Conservation (phyloP, 169 alveolate species). For the Fabrea salina region DNA sequence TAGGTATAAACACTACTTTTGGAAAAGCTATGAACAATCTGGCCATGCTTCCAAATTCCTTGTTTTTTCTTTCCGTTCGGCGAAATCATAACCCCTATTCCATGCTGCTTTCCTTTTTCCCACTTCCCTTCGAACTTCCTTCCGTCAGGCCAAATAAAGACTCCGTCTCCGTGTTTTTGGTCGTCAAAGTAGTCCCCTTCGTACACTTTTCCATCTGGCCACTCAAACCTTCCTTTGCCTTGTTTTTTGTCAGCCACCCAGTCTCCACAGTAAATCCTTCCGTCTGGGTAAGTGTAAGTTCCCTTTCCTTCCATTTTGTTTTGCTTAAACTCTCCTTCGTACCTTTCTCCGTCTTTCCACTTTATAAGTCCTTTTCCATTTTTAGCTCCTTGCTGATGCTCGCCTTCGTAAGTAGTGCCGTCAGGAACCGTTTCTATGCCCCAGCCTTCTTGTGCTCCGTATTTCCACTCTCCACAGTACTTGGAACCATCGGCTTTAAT, state of each 20-base stretch:
- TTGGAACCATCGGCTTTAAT: constrained; percentile 52
- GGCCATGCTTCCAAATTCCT: constrained; percentile 11
- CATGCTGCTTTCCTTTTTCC: constrained; percentile 28
- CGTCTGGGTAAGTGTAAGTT: constrained; percentile 5
- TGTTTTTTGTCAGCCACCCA: constrained; percentile 67
- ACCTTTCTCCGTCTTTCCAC: constrained; percentile 33
- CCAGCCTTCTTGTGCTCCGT: constrained; percentile 21
- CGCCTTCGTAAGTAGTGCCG: constrained; percentile 21
- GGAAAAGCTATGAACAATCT: too few relatives aligned
- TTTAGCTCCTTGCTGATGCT: constrained; percentile 1
- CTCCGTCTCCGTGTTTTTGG: constrained; percentile 74
- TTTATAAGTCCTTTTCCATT: constrained; percentile 16
- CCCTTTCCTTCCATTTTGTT: constrained; percentile 43
- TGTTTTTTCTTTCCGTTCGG: neutral
- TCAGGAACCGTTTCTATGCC: constrained; percentile 24
- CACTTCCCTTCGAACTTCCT: constrained; percentile 9
- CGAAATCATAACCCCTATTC: neutral
- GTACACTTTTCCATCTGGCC: constrained; percentile 76
- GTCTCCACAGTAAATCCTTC: constrained; percentile 59
- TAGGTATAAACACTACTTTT: too few relatives aligned
- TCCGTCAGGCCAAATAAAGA: constrained; percentile 32
- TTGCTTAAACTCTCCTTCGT: constrained; percentile 63
- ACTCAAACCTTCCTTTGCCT: constrained; percentile 64
- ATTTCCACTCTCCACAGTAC: constrained; percentile 41
- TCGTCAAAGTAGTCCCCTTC: constrained; percentile 69